Conservation (phyloP, 768 basidiomycete species). For the Cantharellus anzutake region DNA sequence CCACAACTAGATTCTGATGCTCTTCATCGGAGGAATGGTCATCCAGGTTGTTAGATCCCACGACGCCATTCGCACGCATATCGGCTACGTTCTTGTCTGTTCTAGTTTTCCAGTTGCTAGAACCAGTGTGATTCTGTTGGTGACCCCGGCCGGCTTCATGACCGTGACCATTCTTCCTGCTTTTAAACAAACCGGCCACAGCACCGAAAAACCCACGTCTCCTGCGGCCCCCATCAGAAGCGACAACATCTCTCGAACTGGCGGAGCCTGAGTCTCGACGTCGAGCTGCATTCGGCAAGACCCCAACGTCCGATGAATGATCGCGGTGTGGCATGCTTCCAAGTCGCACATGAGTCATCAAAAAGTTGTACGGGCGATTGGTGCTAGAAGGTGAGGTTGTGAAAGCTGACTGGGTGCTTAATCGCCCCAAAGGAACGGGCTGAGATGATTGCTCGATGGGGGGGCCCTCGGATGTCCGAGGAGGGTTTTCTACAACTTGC, state of each 20-base stretch:
- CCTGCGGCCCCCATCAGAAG: not conserved
- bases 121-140: not conserved
- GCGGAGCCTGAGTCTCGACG: not conserved
- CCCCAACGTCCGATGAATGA: constrained; percentile 6
- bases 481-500: not conserved
- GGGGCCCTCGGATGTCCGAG: no score
- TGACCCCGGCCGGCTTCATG: not conserved
- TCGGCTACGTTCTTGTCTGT: constrained; percentile 18
- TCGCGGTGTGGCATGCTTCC: not conserved
- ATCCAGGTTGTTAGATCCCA: not conserved
- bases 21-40: constrained; percentile 7
- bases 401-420: no score
- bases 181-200: constrained; percentile 27
- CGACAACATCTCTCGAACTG: not conserved
- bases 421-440: no score
- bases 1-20: not conserved
- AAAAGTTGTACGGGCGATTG: no score
- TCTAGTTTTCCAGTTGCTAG: constrained; percentile 19
- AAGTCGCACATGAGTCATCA: not conserved
- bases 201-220: constrained; percentile 20
- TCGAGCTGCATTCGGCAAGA: not conserved
- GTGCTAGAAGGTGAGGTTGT: no score
- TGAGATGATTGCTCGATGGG: no score
- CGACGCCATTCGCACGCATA: constrained; percentile 1
- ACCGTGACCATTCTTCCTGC: not conserved